Conservation (phyloP, 768 basidiomycete species). For the Baorangia bicolor region DNA sequence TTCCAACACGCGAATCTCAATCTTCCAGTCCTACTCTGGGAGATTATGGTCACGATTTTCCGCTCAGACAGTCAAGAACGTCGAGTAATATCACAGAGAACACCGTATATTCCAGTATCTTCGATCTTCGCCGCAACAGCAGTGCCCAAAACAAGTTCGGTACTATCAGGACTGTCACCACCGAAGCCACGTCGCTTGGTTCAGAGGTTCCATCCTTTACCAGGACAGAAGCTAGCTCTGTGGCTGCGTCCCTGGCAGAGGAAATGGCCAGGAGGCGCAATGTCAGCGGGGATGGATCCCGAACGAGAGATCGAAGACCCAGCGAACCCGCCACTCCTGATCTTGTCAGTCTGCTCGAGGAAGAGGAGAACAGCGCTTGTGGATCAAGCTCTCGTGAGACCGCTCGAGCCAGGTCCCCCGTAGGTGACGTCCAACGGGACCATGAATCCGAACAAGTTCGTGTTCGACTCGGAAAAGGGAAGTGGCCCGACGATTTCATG, state of each 20-base stretch:
- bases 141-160: constrained; percentile 61
- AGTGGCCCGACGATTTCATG: constrained; percentile 82
- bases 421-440: constrained; percentile 22
- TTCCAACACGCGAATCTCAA: constrained; percentile 37
- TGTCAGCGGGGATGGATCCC: constrained; percentile 25
- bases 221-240: constrained; percentile 59
- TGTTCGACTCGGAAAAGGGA: constrained; percentile 70
- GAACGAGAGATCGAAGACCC: constrained; percentile 54
- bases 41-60: constrained; percentile 35
- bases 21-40: constrained; percentile 32
- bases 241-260: constrained; percentile 51
- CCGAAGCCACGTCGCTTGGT: constrained; percentile 67
- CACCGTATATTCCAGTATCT: constrained; percentile 58
- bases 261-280: constrained; percentile 39
- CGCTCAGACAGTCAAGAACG: constrained; percentile 59
- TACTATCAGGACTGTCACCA: constrained; percentile 79
- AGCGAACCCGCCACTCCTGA: constrained; percentile 65
- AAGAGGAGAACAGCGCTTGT: constrained; percentile 55
- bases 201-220: constrained; percentile 64
- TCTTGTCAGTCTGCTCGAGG: constrained; percentile 68
- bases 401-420: constrained; percentile 18
- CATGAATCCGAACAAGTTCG: constrained; percentile 33
- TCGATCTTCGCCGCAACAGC: constrained; percentile 49
- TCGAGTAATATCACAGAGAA: constrained; percentile 61
- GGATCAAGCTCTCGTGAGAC: constrained; percentile 43